These are phyloP conservation scores for Phytophthora pseudosyringae DNA, from an alignment of 352 stramenopile species.

Conservation along the genomic window DNA sequence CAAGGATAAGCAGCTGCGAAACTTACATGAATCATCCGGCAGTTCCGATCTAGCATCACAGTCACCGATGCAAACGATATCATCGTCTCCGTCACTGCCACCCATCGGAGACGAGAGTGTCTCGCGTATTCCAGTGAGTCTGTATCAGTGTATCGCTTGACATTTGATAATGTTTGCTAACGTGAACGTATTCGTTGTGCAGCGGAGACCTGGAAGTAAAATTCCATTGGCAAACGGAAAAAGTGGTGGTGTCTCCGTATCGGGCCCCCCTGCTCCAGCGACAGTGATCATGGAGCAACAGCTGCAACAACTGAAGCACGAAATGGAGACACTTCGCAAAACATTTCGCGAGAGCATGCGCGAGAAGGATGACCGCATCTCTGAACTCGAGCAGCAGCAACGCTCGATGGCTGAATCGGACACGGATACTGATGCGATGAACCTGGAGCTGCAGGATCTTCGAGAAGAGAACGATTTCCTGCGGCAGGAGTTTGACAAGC, in stretches of 20 bases:
- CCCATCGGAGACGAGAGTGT: constrained; percentile 25
- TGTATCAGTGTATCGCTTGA: background rate
- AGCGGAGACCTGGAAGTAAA: constrained; percentile 39
- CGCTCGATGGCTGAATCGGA: constrained; percentile 3
- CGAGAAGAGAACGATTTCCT: constrained; percentile 76
- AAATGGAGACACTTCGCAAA: constrained; percentile 50
- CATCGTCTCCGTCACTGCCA: constrained; percentile 19
- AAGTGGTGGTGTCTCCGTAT: background rate
- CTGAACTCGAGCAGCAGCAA: constrained; percentile 43
- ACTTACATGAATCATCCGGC: constrained; percentile 10
- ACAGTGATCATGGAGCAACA: constrained; percentile 32
- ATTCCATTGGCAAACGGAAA: constrained; percentile 16
- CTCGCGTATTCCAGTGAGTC: constrained; percentile 47
- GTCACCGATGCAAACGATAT: background rate
- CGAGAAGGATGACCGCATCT: constrained; percentile 71
- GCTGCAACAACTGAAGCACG: constrained; percentile 33
- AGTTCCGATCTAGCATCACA: background rate
- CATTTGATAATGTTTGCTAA: background rate
- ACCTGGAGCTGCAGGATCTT: constrained; percentile 56
- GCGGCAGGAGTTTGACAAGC: constrained; percentile 68
- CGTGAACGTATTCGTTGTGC: background rate
- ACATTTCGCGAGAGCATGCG: constrained; percentile 61
- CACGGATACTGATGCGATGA: constrained; percentile 19
- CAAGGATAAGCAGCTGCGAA: constrained; percentile 57
- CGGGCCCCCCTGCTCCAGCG: constrained; percentile 11